phyloP scores from a whole-genome alignment of 2,329 filamentous ascomycete genomes.

The Arthrobotrys sphaeroides region DNA sequence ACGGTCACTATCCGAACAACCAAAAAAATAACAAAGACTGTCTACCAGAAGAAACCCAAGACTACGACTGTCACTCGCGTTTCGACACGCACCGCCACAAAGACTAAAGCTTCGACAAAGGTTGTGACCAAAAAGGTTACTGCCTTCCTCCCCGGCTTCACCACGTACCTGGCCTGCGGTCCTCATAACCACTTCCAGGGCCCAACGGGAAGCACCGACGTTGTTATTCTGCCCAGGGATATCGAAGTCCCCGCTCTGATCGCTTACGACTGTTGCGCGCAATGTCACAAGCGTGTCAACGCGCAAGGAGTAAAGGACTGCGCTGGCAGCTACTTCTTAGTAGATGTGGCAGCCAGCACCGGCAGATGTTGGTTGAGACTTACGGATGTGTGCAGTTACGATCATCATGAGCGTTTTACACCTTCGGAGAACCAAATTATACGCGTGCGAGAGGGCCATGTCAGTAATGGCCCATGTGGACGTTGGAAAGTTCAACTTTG shows the following conservation, averaged over 20 bases:
- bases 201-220: constrained; percentile 13
- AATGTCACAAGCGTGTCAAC: constrained; percentile 27
- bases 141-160: constrained; percentile 1
- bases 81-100: constrained; percentile 13
- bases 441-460: not conserved
- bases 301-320: constrained; percentile 19
- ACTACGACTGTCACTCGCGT: constrained; percentile 10
- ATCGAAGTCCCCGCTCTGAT: not conserved
- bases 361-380: constrained; percentile 25
- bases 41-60: constrained; percentile 9
- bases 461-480: constrained; percentile 36
- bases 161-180: constrained; percentile 19
- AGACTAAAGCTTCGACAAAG: constrained; percentile 14
- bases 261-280: constrained; percentile 22
- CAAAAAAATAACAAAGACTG: constrained; percentile 25
- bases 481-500: constrained; percentile 26
- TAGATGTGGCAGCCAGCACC: not conserved
- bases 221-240: not conserved
- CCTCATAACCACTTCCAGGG: constrained; percentile 30
- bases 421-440: not conserved
- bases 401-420: not conserved
- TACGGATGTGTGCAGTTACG: constrained; percentile 35
- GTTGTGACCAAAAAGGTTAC: constrained; percentile 15
- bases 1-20: not conserved
- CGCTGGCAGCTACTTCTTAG: constrained; percentile 11